Evolutionary conservation across 805 yeast species (phyloP).

Genomic region (Lachancea quebecensis): DNA sequence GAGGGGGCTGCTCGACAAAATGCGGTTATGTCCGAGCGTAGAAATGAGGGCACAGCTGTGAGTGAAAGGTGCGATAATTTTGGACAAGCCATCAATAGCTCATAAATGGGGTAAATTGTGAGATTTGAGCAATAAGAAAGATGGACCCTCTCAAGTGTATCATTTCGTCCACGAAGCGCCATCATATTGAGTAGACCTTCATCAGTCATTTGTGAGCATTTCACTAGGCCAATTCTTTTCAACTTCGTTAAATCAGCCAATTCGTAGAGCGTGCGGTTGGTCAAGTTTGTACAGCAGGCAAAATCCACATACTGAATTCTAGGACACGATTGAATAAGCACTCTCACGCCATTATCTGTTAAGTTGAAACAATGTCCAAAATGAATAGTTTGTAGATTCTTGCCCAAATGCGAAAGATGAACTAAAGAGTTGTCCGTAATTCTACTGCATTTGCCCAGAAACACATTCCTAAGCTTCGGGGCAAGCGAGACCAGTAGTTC

Average conservation of each 20-base stretch:
- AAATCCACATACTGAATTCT: constrained; percentile 87
- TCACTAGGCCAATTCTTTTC: constrained; percentile 88
- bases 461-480: constrained; percentile 81
- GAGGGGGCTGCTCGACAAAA: constrained; percentile 91
- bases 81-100: constrained; percentile 72
- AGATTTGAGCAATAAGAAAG: constrained; percentile 82
- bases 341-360: constrained; percentile 80
- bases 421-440: constrained; percentile 76
- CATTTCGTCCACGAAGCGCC: constrained; percentile 61
- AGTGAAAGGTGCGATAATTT: constrained; percentile 82
- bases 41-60: constrained; percentile 87
- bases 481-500: constrained; percentile 66
- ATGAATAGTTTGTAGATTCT: constrained; percentile 80
- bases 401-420: constrained; percentile 65
- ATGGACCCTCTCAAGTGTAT: constrained; percentile 86
- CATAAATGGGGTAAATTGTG: constrained; percentile 69
- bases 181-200: constrained; percentile 67
- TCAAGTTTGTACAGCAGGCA: constrained; percentile 87
- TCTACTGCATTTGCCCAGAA: constrained; percentile 79
- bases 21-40: constrained; percentile 74
- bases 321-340: constrained; percentile 68
- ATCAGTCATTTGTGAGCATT: constrained; percentile 83
- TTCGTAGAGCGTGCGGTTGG: constrained; percentile 74
- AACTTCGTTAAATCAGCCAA: constrained; percentile 70
- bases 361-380: constrained; percentile 89